Evolutionary conservation across 768 basidiomycete species (phyloP).

Genomic region (Mycena rosella): DNA sequence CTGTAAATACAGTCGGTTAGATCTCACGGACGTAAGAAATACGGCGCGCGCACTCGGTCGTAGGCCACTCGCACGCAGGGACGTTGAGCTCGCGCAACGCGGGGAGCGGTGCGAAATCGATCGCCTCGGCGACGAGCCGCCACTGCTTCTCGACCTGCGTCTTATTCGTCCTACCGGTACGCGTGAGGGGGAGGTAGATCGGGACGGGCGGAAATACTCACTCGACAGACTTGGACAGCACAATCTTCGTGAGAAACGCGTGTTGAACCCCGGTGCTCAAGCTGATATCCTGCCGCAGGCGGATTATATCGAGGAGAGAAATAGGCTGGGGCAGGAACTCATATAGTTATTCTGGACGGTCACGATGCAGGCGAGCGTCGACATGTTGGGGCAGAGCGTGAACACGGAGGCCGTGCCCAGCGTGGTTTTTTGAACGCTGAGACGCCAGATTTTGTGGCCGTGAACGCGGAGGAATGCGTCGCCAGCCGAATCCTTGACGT

Average conservation of each 20-base stretch:
- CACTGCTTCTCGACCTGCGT: not conserved
- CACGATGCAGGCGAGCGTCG: not conserved
- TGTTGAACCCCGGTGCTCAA: no score
- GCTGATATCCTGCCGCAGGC: no score
- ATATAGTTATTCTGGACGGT: no score
- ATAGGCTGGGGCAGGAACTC: no score
- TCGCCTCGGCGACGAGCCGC: not conserved
- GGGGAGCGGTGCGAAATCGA: not conserved
- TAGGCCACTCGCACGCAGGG: not conserved
- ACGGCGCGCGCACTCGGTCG: not conserved
- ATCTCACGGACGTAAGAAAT: no score
- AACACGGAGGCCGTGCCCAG: not conserved
- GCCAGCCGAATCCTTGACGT: not conserved
- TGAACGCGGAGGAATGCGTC: not conserved
- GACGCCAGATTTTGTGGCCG: not conserved
- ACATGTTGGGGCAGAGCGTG: constrained; percentile 1
- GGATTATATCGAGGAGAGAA: no score
- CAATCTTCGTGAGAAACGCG: no score
- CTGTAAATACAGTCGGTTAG: no score
- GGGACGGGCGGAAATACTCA: no score
- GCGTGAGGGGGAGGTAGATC: no score
- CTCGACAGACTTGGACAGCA: no score
- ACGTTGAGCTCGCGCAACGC: not conserved
- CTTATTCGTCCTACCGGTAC: no score
- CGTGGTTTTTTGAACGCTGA: not conserved